phyloP scores from a whole-genome alignment of 768 basidiomycete species.

The Clitopilus passeckerianus region DNA sequence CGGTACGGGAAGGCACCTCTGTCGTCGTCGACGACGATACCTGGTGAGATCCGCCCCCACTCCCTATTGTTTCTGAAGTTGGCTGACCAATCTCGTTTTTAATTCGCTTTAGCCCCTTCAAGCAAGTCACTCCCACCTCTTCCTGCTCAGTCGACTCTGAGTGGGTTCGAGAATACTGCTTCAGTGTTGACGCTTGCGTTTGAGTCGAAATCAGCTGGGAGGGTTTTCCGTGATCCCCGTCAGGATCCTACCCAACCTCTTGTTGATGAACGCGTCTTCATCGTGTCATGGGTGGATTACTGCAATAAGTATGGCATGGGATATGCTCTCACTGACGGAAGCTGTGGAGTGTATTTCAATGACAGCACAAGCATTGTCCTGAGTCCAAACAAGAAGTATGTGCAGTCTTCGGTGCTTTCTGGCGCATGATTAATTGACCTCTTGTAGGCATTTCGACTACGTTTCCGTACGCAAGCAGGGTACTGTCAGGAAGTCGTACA shows the following conservation, averaged over 20 bases:
- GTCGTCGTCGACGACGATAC: neutral
- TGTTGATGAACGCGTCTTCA: slow-evolving; percentile 76
- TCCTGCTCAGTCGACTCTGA: slow-evolving; percentile 24
- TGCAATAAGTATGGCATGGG: slow-evolving; percentile 99
- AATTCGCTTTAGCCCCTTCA: slow-evolving; percentile 3
- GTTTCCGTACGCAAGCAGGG: slow-evolving; percentile 67
- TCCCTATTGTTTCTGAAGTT: neutral
- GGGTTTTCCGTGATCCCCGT: slow-evolving; percentile 63
- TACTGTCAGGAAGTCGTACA: slow-evolving; percentile 64
- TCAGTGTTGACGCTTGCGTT: slow-evolving; percentile 53
- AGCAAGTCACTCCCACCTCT: slow-evolving; percentile 11
- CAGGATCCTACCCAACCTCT: slow-evolving; percentile 41
- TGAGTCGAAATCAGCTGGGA: slow-evolving; percentile 57
- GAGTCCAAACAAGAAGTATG: slow-evolving; percentile 83
- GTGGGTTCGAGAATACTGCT: slow-evolving; percentile 64
- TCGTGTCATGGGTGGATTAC: slow-evolving; percentile 99
- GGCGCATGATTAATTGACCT: too few species aligned
- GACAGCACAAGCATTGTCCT: slow-evolving; percentile 87
- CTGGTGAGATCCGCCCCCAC: slow-evolving; percentile 4
- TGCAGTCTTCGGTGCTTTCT: too few species aligned
- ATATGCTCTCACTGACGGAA: slow-evolving; percentile 92
- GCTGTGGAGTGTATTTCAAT: slow-evolving; percentile 94
- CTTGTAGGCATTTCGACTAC: slow-evolving; percentile 91
- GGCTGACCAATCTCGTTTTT: neutral
- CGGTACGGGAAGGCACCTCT: neutral